phyloP scores from a whole-genome alignment of 208 protist species.

The Phytomonas francai region DNA sequence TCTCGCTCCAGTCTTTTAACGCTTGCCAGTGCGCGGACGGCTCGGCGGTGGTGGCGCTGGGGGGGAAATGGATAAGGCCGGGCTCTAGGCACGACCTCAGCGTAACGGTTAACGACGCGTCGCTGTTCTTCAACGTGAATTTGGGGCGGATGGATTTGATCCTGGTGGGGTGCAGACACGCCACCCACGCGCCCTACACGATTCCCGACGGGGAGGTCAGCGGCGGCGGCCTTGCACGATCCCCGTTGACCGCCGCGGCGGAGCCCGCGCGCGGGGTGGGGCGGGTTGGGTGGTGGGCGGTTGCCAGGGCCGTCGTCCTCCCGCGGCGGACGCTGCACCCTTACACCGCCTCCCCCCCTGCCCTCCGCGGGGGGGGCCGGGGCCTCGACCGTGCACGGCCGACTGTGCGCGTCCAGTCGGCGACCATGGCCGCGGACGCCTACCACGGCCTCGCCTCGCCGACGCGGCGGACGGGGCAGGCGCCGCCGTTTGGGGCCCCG shows the following conservation, averaged over 20 bases:
- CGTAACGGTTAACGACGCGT: constrained; percentile 14
- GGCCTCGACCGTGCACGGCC: neutral
- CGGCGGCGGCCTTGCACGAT: too few species aligned
- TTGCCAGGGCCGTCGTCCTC: constrained; percentile 19
- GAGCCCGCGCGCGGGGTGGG: neutral
- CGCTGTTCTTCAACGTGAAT: constrained; percentile 15
- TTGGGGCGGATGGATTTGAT: constrained; percentile 2
- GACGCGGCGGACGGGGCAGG: constrained; percentile 22
- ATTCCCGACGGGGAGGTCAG: too few species aligned
- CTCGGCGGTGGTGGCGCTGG: neutral
- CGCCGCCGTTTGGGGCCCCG: constrained; percentile 7
- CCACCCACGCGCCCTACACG: too few species aligned
- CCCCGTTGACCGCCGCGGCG: too few species aligned
- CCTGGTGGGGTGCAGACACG: neutral
- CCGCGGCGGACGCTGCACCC: constrained; percentile 17
- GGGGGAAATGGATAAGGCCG: too few species aligned
- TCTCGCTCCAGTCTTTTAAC: constrained; percentile 24
- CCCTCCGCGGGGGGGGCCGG: too few species aligned
- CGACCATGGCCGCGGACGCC: constrained; percentile 2
- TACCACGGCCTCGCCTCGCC: constrained; percentile 16
- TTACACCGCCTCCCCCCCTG: neutral
- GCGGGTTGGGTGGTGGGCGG: constrained; percentile 18
- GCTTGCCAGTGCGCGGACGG: constrained; percentile 6
- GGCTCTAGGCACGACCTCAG: neutral
- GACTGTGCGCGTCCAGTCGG: neutral